phyloP scores from a whole-genome alignment of 305 asterid genomes.

The Andrographis paniculata region DNA sequence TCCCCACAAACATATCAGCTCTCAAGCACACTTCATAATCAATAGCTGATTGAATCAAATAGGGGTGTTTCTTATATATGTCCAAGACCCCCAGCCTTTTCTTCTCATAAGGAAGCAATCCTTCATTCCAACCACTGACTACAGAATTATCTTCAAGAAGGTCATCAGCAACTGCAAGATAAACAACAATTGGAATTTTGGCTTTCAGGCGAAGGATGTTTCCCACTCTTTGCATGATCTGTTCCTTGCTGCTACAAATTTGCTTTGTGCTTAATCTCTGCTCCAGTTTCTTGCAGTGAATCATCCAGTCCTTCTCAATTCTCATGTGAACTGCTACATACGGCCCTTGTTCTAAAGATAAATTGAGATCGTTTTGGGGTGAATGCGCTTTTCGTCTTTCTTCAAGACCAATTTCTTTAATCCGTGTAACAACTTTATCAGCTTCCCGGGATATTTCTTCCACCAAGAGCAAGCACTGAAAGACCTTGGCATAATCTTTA shows the following conservation, averaged over 20 bases:
- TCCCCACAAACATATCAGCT: slow-evolving; percentile 76
- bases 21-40: slow-evolving; percentile 91
- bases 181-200: slow-evolving; percentile 38
- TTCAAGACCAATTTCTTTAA: slow-evolving; percentile 44
- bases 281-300: slow-evolving; percentile 84
- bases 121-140: slow-evolving; percentile 58
- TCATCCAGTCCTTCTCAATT: slow-evolving; percentile 92
- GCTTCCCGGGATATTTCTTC: slow-evolving; percentile 68
- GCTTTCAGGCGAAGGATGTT: slow-evolving; percentile 43
- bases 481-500: slow-evolving; percentile 69
- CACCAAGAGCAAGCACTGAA: slow-evolving; percentile 59
- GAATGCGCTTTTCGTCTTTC: slow-evolving; percentile 17
- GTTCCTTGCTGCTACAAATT: slow-evolving; percentile 73
- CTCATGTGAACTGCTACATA: slow-evolving; percentile 95
- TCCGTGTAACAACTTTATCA: slow-evolving; percentile 63
- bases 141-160: slow-evolving; percentile 72
- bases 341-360: slow-evolving; percentile 23
- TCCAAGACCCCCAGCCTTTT: slow-evolving; percentile 55
- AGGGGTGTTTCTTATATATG: slow-evolving; percentile 53
- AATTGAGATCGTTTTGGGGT: slow-evolving; percentile 4
- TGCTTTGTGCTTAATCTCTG: slow-evolving; percentile 49
- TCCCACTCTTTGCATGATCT: slow-evolving; percentile 61
- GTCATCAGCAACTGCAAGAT: slow-evolving; percentile 84
- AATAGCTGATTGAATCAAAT: slow-evolving; percentile 77
- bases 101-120: slow-evolving; percentile 67